These are phyloP conservation scores for Septoria petroselini DNA, from an alignment of 2,329 filamentous ascomycete species.

Conservation along the genomic window DNA sequence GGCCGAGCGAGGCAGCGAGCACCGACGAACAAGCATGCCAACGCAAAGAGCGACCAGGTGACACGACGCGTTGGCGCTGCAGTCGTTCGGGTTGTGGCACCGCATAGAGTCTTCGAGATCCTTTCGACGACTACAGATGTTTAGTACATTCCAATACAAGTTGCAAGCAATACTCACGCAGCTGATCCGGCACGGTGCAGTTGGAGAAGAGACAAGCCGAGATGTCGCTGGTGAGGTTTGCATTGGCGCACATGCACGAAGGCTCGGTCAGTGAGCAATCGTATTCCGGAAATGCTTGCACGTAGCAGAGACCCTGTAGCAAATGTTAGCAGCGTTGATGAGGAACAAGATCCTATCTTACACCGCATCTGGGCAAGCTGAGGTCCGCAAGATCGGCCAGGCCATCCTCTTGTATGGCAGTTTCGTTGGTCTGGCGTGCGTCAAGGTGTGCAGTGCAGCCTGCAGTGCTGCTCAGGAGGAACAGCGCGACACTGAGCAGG, in stretches of 20 bases:
- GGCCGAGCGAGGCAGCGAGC: constrained; percentile 22
- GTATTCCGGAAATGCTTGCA: constrained; percentile 22
- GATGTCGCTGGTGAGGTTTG: constrained; percentile 22
- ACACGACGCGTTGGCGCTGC: constrained; percentile 11
- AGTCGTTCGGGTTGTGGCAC: constrained; percentile 17
- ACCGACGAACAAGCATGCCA: constrained; percentile 22
- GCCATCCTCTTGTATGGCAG: background rate
- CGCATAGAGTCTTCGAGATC: constrained; percentile 21
- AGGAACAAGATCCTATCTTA: constrained; percentile 7
- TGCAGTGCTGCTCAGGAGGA: background rate
- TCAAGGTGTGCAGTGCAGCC: background rate
- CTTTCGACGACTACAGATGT: constrained; percentile 15
- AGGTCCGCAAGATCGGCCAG: constrained; percentile 12
- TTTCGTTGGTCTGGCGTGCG: background rate
- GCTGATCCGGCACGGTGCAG: constrained; percentile 23
- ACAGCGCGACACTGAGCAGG: background rate
- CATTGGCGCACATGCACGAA: constrained; percentile 23
- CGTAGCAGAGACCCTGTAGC: constrained; percentile 21
- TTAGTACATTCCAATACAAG: constrained; percentile 1
- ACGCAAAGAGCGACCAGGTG: constrained; percentile 22
- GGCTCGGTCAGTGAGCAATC: constrained; percentile 17
- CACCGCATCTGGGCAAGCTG: constrained; percentile 16
- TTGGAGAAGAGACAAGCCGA: constrained; percentile 22
- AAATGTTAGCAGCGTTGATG: background rate
- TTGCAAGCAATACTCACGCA: constrained; percentile 6